These are phyloP conservation scores for Gonium pectorale DNA, from an alignment of 139 green algal genomes.

Conservation along the genomic window DNA sequence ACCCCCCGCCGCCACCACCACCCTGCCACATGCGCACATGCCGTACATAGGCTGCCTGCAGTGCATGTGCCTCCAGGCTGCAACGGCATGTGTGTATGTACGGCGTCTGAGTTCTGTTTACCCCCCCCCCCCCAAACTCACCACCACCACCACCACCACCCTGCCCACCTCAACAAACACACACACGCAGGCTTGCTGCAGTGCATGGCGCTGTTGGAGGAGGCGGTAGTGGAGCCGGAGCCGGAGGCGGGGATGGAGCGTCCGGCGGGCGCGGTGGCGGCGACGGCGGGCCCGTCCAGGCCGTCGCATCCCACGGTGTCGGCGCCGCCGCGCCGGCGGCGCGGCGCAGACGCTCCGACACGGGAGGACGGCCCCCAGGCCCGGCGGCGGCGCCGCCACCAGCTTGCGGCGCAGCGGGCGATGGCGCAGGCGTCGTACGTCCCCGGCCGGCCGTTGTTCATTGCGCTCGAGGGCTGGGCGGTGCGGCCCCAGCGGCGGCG, in stretches of 20 bases:
- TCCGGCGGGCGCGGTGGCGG: background rate
- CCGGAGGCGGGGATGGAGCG: background rate
- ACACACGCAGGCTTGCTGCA: too few relatives aligned
- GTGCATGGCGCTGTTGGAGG: background rate
- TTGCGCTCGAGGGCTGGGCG: background rate
- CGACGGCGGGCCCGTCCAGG: too few relatives aligned
- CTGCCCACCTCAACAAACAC: too few relatives aligned
- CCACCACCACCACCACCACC: too few relatives aligned
- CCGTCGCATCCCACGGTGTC: too few relatives aligned
- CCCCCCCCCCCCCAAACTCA: too few relatives aligned
- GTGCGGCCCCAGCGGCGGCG: background rate
- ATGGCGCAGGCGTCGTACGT: conserved; percentile 4
- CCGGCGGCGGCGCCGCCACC: background rate
- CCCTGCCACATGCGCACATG: too few relatives aligned
- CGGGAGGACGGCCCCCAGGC: background rate
- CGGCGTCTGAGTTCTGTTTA: too few relatives aligned
- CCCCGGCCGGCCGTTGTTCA: background rate
- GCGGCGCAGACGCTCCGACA: background rate
- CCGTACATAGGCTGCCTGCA: too few relatives aligned
- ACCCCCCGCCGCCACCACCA: too few relatives aligned
- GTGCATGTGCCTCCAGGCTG: too few relatives aligned
- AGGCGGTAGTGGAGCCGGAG: background rate
- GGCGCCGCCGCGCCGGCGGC: background rate
- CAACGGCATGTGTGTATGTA: too few relatives aligned
- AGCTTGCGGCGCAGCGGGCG: background rate